These are phyloP conservation scores for Saposhnikovia divaricata DNA, from an alignment of 129 eudicot genomes.

Conservation along the genomic window DNA sequence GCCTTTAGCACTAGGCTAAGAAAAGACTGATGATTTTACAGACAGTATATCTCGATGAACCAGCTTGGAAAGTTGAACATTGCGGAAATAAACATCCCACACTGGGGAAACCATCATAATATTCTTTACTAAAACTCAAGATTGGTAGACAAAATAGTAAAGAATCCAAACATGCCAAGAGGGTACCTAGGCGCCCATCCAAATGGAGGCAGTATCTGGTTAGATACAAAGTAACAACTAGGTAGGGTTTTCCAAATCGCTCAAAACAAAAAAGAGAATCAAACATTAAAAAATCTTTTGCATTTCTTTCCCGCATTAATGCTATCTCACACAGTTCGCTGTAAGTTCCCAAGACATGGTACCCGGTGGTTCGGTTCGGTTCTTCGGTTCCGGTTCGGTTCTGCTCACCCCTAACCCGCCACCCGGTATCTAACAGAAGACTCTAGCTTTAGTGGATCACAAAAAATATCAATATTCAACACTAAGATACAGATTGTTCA, in stretches of 20 bases:
- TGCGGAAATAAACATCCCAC: background rate
- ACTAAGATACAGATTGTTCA: too few species aligned
- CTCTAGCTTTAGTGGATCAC: background rate
- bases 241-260: background rate
- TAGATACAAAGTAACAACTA: background rate
- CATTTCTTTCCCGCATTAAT: background rate
- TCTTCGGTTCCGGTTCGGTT: too few species aligned
- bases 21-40: background rate
- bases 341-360: background rate
- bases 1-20: background rate
- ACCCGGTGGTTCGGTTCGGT: too few species aligned
- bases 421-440: background rate
- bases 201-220: background rate
- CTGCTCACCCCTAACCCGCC: too few species aligned
- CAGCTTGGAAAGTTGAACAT: background rate
- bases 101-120: background rate
- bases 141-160: background rate
- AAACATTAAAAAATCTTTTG: too few species aligned
- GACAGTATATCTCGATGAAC: background rate
- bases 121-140: background rate
- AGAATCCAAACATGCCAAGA: background rate
- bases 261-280: background rate
- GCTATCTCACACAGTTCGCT: background rate
- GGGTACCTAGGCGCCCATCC: too few species aligned
- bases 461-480: background rate